Evolutionary conservation across 352 stramenopile species (phyloP).

Genomic region (Phytophthora constricta): DNA sequence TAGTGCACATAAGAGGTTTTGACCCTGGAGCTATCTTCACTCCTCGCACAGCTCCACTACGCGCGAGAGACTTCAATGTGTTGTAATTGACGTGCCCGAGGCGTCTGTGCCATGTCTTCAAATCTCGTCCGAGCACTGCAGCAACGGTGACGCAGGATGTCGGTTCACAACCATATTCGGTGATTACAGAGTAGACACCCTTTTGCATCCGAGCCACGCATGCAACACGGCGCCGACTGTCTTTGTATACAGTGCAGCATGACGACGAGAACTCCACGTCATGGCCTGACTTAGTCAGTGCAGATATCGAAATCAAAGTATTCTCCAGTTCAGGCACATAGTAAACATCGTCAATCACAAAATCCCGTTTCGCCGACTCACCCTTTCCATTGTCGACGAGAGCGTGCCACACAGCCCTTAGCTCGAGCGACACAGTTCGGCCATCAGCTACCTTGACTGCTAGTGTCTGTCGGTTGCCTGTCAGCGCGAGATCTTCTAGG

Average conservation of each 20-base stretch:
- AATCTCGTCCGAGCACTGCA: not conserved
- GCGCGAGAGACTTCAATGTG: not conserved
- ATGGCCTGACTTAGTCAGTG: not conserved
- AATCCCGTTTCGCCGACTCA: not conserved
- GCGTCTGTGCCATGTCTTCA: not conserved
- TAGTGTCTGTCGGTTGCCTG: not conserved
- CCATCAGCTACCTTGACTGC: not conserved
- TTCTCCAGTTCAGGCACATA: not conserved
- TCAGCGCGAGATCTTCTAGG: not conserved
- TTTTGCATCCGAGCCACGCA: not conserved
- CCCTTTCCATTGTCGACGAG: not conserved
- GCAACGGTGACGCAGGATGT: not conserved
- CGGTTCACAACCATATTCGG: not conserved
- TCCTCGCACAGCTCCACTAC: not conserved
- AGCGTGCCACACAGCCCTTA: not conserved
- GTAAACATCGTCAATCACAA: constrained; percentile 4
- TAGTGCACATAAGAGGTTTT: not conserved
- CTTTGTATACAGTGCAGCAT: not conserved
- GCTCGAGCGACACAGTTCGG: not conserved
- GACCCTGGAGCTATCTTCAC: not conserved
- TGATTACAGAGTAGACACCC: not conserved
- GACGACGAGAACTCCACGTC: not conserved
- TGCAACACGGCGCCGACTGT: not conserved
- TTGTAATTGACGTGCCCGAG: not conserved
- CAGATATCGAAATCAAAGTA: not conserved